Evolutionary conservation across 129 eudicot genomes (phyloP).

Genomic region (Tagetes erecta): DNA sequence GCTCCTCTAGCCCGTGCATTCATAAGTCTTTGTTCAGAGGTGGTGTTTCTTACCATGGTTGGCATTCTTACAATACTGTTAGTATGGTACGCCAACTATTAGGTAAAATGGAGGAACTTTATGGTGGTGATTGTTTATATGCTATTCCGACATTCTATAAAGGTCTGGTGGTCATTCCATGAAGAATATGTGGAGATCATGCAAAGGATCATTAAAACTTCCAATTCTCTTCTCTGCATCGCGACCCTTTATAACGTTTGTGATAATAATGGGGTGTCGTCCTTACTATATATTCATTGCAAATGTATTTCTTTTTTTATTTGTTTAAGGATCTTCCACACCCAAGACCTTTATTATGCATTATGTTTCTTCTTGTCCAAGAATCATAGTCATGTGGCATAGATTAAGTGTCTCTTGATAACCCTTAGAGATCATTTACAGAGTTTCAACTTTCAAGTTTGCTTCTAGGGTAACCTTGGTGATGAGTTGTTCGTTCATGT

Average conservation of each 20-base stretch:
- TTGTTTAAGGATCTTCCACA: not conserved
- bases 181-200: not conserved
- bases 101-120: too few relatives aligned
- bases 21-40: not conserved
- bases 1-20: not conserved
- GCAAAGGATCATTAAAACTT: slow-evolving; percentile 2
- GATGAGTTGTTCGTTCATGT: not conserved
- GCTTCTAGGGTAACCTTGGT: not conserved
- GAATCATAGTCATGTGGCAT: not conserved
- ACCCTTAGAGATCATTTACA: slow-evolving; percentile 2
- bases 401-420: not conserved
- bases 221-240: not conserved
- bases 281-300: not conserved
- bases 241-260: slow-evolving; percentile 1
- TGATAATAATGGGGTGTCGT: not conserved
- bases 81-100: too few relatives aligned
- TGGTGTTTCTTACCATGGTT: not conserved
- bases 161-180: too few relatives aligned
- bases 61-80: too few relatives aligned
- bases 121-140: too few relatives aligned
- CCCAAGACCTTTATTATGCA: not conserved
- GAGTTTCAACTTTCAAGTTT: not conserved
- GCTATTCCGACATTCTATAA: too few relatives aligned
- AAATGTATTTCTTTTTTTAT: not conserved
- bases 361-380: slow-evolving; percentile 14